Percentiles rank a stretch among this genome's conserved stretches.
Conservation (phyloP, 2,329 filamentous ascomycete genomes). For the Albifimbria verrucaria region DNA sequence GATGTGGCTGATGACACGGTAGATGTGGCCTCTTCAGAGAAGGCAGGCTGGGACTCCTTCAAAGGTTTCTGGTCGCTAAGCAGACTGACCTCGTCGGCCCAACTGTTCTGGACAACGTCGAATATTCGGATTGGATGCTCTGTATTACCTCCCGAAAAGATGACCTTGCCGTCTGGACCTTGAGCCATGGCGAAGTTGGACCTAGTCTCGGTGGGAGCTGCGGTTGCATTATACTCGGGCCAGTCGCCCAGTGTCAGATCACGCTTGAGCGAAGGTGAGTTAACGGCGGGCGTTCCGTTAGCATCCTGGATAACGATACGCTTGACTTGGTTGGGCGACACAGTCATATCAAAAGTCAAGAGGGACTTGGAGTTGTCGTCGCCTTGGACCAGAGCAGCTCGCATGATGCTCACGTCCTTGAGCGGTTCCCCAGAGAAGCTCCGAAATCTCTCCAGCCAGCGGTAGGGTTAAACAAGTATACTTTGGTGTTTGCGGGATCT, state of each 20-base stretch:
- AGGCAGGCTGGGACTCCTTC: constrained; percentile 16
- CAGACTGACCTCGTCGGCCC: constrained; percentile 68
- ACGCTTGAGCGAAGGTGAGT: constrained; percentile 38
- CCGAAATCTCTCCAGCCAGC: constrained; percentile 66
- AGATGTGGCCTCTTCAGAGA: constrained; percentile 18
- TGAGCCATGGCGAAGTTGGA: constrained; percentile 71
- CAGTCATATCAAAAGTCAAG: constrained; percentile 72
- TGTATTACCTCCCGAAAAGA: constrained; percentile 72
- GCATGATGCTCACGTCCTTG: constrained; percentile 53
- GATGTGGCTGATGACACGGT: constrained; percentile 22
- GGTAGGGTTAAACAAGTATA: constrained; percentile 68
- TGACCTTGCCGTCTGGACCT: constrained; percentile 62
- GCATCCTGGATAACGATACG: constrained; percentile 65
- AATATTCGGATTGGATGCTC: constrained; percentile 73
- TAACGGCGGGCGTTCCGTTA: constrained; percentile 50
- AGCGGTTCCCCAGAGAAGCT: constrained; percentile 58
- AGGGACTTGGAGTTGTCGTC: constrained; percentile 76
- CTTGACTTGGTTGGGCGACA: constrained; percentile 71
- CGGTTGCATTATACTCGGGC: constrained; percentile 74
- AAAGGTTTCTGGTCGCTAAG: constrained; percentile 46
- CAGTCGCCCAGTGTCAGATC: constrained; percentile 60
- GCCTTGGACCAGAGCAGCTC: constrained; percentile 64
- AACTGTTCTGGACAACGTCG: constrained; percentile 69
- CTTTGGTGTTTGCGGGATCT: constrained; percentile 51
- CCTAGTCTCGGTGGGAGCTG: constrained; percentile 62